Conservation (phyloP, 1,139 yeast species). For the Sporopachydermia cereana region DNA sequence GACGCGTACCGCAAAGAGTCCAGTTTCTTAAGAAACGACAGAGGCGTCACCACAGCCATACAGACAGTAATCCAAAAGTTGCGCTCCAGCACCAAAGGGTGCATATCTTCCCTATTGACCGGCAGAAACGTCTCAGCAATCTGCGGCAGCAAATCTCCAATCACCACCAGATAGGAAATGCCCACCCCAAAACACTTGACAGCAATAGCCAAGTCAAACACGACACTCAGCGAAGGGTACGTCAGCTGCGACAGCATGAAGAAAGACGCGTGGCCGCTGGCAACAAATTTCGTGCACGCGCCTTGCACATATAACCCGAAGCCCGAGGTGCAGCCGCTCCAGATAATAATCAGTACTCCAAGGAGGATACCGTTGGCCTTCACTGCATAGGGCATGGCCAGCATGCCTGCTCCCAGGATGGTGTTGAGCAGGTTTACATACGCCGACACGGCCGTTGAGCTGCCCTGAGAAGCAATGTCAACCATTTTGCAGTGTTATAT, state of each 20-base stretch:
- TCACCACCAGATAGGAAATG: slow-evolving; percentile 59
- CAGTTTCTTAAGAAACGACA: slow-evolving; percentile 51
- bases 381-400: slow-evolving; percentile 88
- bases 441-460: slow-evolving; percentile 5
- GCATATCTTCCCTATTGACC: slow-evolving; percentile 11
- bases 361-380: slow-evolving; percentile 69
- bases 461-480: slow-evolving; percentile 3
- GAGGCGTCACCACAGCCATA: slow-evolving; percentile 47
- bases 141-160: slow-evolving; percentile 70
- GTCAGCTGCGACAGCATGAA: slow-evolving; percentile 76
- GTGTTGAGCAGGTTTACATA: slow-evolving; percentile 51
- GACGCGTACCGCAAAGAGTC: slow-evolving; percentile 64
- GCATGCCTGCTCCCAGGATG: slow-evolving; percentile 81
- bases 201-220: slow-evolving; percentile 82
- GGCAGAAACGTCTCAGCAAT: slow-evolving; percentile 37
- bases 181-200: slow-evolving; percentile 85
- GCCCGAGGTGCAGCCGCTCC: slow-evolving; percentile 73
- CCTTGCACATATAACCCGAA: slow-evolving; percentile 73
- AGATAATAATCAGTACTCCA: slow-evolving; percentile 50
- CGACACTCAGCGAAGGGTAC: slow-evolving; percentile 69
- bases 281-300: slow-evolving; percentile 57
- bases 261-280: slow-evolving; percentile 71
- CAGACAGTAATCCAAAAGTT: slow-evolving; percentile 56
- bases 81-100: slow-evolving; percentile 28
- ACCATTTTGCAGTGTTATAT: slow-evolving; percentile 10